These are phyloP conservation scores for Pelargonium citronellum DNA, from an alignment of 441 rosid species.

Conservation along the genomic window DNA sequence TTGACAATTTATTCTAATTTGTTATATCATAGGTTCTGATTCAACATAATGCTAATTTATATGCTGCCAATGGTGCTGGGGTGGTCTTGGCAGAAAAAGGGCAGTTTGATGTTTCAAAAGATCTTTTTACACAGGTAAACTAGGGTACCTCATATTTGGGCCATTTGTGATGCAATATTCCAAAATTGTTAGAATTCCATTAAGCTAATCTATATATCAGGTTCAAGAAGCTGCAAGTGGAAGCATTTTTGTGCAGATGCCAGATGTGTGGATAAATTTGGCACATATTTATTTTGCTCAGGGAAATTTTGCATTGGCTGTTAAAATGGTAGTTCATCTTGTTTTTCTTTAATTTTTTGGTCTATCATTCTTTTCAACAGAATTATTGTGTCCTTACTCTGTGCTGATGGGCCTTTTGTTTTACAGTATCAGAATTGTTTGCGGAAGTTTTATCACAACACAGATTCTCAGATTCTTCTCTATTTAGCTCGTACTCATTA, in stretches of 20 bases:
- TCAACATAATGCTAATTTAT: constrained; percentile 84
- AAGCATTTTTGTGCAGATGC: constrained; percentile 92
- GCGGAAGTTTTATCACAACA: constrained; percentile 82
- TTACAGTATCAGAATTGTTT: constrained; percentile 98
- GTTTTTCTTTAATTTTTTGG: neutral
- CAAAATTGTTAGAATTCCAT: constrained; percentile 12
- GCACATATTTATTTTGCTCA: constrained; percentile 98
- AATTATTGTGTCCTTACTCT: constrained; percentile 10
- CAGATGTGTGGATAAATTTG: constrained; percentile 98
- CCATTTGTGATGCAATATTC: constrained; percentile 14
- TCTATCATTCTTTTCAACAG: neutral
- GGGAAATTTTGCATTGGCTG: constrained; percentile 92
- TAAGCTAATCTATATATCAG: constrained; percentile 36
- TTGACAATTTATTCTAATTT: constrained; percentile 11
- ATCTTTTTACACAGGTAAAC: constrained; percentile 83
- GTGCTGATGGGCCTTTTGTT: constrained; percentile 20
- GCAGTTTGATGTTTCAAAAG: constrained; percentile 92
- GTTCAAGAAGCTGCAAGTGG: constrained; percentile 99
- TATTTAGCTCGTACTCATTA: constrained; percentile 95
- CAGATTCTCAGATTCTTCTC: constrained; percentile 91
- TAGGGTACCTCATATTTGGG: constrained; percentile 14
- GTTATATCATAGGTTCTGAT: constrained; percentile 59
- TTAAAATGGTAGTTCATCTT: constrained; percentile 72
- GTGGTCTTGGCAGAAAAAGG: constrained; percentile 97
- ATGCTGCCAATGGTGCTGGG: constrained; percentile 99